Base-by-base conservation (phyloP, 2,329 filamentous ascomycete genomes). In the Pleomassaria siparia region DNA sequence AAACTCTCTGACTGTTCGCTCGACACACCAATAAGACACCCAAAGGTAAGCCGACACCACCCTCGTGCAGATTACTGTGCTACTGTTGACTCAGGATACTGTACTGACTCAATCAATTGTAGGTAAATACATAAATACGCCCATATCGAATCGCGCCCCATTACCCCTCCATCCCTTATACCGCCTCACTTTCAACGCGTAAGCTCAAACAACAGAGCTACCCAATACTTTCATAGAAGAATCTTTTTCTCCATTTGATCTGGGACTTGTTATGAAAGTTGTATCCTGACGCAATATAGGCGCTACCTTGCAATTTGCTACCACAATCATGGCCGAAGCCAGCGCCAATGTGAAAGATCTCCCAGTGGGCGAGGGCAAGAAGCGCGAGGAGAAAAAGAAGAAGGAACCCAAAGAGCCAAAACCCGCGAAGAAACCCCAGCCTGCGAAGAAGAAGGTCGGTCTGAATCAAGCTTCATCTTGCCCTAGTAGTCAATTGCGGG, bases 371-470 rank as follows among this genome's bases (percentile, higher is more conserved):
- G 43, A 80, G 56, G 60, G 57, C 22, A 64, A 42, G 40, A 37
- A 37, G 35, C 7, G 35, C 13, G 35, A 37, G 35, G 18, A 64
- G 50, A 67, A 70, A 59, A 64, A 54, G 50, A 67, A 69, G 56
- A 69, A 70, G 56, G 64, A 69, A n/a, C 61, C 58, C 12, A 55
- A 54, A 20, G 62, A 8, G 60, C 64, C 50, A 65, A 52, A 15
- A 30, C 10, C 29, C 29, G 62, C 60, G 8, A 67, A 67, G 56
- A 80, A 78, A 55, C 67, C 75, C 30, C 67, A 71, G 49, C 66
- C 69, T 41, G 62, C 77, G 54, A 80, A 82, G 67, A 81, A 80
- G 59, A 71, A 72, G 65, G 64, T 69, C 49, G 48, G 60, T 55
- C 8, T 40, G 7, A n/a, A n/a, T n/a, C n/a, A n/a, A n/a, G n/a